Evolutionary conservation across 1,284 basidiomycete genomes (phyloP), one percentile per base, ranked within the genome.

Genomic region (Cystobasidium pallidum): DNA sequence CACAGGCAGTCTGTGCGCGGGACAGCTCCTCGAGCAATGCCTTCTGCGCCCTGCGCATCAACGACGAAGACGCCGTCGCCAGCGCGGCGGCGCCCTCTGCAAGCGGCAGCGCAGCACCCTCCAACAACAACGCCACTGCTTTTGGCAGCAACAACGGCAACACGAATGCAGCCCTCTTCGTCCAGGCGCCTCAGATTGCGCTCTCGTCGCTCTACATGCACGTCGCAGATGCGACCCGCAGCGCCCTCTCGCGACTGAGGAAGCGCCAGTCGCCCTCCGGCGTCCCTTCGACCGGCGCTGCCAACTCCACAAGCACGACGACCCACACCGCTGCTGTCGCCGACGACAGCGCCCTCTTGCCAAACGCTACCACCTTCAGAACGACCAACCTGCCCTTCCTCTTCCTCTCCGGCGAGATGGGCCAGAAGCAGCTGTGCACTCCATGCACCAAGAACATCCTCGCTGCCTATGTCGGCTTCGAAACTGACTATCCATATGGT

Each of bases 371-470:
- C 13, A 88, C 87, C 19, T 92, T 86, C 84, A 78, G 82, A 73
- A 68, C 78, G 43, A 84, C 85, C 80, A 89, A 90, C 83, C 81
- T 94, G 65, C 83, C 87, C 49, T 94, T 92, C 89, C 83, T 95
- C 76, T 88, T 90, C 87, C 85, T 91, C 78, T 80, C 84, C 67
- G 83, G 88, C 54, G 76, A 79, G 75, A 83, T 86, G 80, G 45
- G 84, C 59, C 81, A 83, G 39, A 78, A 81, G 49, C 71, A 82
- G 45, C 87, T 94, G 68, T 96, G 93, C 87, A 88, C 86, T 1
- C 78, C 88, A 3, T 96, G 93, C 87, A 88, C 91, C 19, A 87
- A 89, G 79, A 85, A 85, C 76, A 82, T 92, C 80, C 79, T 95
- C 76, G 85, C 86, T 6, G 76, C 87, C 8, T 96, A 90, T 85